Evolutionary conservation across 2,329 filamentous ascomycete genomes (phyloP).

Genomic region (Didymosphaeria variabile): DNA sequence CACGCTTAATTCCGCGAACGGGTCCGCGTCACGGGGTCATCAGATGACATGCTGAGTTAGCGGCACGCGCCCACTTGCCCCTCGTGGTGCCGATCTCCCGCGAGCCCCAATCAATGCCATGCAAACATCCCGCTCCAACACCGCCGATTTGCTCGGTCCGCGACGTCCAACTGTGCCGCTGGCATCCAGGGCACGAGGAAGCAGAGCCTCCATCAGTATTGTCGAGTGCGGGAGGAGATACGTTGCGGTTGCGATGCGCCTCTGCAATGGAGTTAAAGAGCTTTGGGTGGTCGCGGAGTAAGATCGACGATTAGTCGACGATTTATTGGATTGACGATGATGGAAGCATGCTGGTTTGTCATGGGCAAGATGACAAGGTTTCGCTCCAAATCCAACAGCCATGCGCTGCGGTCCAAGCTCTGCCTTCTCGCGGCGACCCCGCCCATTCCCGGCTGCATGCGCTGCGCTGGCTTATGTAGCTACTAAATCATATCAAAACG

Average conservation of each 20-base stretch:
- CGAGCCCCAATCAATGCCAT: not conserved
- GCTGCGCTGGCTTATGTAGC: too few relatives aligned
- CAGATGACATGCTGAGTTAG: not conserved
- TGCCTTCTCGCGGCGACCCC: constrained; percentile 1
- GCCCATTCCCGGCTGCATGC: constrained; percentile 1
- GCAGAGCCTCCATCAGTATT: not conserved
- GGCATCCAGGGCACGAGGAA: not conserved
- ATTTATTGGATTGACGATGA: not conserved
- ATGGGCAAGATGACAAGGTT: not conserved
- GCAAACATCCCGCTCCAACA: not conserved
- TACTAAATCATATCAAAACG: too few relatives aligned
- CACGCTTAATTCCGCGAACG: not conserved
- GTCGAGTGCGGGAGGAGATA: not conserved
- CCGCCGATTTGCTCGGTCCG: not conserved
- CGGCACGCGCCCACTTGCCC: not conserved
- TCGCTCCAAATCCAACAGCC: constrained; percentile 6
- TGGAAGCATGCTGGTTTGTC: not conserved
- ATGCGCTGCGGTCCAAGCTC: not conserved
- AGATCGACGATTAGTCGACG: not conserved
- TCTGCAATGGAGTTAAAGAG: not conserved
- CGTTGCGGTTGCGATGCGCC: not conserved
- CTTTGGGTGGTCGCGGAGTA: not conserved
- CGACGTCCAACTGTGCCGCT: not conserved
- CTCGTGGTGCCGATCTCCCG: constrained; percentile 6
- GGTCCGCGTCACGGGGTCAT: not conserved